A percentile compares a stretch with the other conserved stretches of the same genome.
Conservation (phyloP, 2,329 filamentous ascomycete genomes). For the Myriosclerotinia scirpicola region DNA sequence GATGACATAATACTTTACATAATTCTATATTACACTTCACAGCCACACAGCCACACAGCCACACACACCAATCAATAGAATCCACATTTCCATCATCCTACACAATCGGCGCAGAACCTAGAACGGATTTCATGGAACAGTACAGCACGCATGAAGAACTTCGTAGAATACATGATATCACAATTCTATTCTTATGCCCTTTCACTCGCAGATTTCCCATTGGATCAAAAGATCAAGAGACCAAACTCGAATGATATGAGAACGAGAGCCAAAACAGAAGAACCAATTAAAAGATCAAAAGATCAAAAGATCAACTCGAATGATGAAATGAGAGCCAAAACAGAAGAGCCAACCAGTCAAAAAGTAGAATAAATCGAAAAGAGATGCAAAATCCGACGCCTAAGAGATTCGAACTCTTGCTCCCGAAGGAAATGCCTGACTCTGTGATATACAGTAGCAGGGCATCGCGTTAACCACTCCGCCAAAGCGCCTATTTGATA, state of each 20-base stretch:
- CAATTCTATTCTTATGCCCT: neutral
- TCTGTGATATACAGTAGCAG: slow-evolving; percentile 1
- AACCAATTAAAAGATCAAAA: too few species aligned
- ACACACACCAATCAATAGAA: neutral
- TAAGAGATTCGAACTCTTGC: slow-evolving; percentile 24
- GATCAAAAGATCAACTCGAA: too few species aligned
- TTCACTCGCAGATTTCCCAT: neutral
- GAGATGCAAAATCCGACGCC: neutral
- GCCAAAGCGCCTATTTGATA: slow-evolving; percentile 7
- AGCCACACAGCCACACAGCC: neutral
- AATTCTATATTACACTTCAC: neutral
- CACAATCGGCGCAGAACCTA: neutral
- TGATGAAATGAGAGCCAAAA: neutral
- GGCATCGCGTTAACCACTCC: slow-evolving; percentile 24
- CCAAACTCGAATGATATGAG: neutral
- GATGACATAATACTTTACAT: neutral
- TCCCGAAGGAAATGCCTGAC: slow-evolving; percentile 23
- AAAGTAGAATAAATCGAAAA: neutral
- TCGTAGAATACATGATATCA: neutral
- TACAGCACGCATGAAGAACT: neutral
- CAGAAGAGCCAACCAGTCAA: neutral
- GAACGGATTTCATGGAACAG: neutral
- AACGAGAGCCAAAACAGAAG: neutral
- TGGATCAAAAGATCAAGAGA: neutral
- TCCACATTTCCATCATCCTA: too few species aligned